Evolutionary conservation across 208 protist genomes (phyloP).

Genomic region (Acanthamoeba triangularis): DNA sequence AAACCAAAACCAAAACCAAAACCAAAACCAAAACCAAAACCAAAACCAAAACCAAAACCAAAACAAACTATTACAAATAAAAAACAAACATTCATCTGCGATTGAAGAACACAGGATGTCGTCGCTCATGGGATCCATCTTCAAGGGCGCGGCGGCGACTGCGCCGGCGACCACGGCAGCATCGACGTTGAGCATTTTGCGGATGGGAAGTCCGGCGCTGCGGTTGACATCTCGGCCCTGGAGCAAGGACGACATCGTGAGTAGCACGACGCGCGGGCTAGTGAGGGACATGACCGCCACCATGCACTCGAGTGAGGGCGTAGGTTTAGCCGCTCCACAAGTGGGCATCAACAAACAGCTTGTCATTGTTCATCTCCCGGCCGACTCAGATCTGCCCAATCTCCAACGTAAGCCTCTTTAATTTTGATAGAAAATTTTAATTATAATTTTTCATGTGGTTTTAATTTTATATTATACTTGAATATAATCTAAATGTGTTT

Average conservation of each 20-base stretch:
- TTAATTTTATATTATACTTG: too few relatives aligned
- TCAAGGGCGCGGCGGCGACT: background rate
- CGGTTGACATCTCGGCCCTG: background rate
- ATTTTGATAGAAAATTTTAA: background rate
- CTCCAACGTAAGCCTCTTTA: background rate
- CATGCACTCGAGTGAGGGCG: conserved; percentile 26
- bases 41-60: too few relatives aligned
- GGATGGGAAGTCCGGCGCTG: conserved; percentile 49
- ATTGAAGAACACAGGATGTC: background rate
- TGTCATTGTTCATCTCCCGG: conserved; percentile 35
- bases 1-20: too few relatives aligned
- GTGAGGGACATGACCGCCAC: conserved; percentile 49
- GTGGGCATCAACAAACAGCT: conserved; percentile 62
- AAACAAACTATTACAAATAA: too few relatives aligned
- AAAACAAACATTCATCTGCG: background rate
- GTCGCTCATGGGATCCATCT: background rate
- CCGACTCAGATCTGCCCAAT: background rate
- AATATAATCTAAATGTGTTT: background rate
- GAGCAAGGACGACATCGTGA: conserved; percentile 11
- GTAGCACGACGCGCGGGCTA: background rate
- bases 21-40: too few relatives aligned
- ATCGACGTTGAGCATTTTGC: background rate
- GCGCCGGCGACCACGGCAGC: background rate
- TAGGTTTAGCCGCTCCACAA: conserved; percentile 38
- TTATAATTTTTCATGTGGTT: background rate